Base-by-base conservation (phyloP, 805 yeast genomes). In the Candida sphagnicola region DNA sequence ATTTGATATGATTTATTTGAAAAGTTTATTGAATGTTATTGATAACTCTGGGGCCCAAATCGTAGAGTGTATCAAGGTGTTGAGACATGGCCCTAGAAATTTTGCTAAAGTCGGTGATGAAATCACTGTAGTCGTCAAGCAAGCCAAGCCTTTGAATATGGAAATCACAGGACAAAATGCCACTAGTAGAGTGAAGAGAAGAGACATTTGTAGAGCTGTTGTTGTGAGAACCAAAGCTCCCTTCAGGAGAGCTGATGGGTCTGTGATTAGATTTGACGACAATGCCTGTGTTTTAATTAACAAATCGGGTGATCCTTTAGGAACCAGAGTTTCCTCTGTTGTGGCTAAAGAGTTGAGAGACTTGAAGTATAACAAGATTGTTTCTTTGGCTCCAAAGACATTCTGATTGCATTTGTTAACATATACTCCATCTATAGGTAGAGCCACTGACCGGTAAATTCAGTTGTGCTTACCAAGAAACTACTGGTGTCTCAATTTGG, bases 221-320 rank as follows among this genome's bases (percentile, higher is more conserved):
- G 85, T 93, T 31, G 97, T 90, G 14, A 82, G 99, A 62, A 88
- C 97, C 1, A 89, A 82, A 65, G 88, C 88, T 47, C 75, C 76
- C 4, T 77, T 77, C 45, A 74, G 74, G 53, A 78, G 99, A 57
- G 74, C 82, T 3, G 98, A 93, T 59, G 99, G 99, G 3, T 75
- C 95, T 2, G 79, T 79, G 16, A 75, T 93, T 19, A 72, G 85
- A 50, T 93, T 93, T 59, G 96, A 90, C 59, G 99, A 93, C 64
- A 93, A 91, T 61, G 99, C 99, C 1, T 90, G 98, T 67, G 98
- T 93, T 24, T 74, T 93, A 54, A 78, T 91, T 45, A 90, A 93
- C 68, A 91, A 91, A 65, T 85, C 82, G 54, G 84, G 86, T 19
- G 99, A 93, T 56, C 96, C 97, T 8, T 73, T 93, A 37, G 99